Evolutionary conservation across 2,329 filamentous ascomycete species (phyloP), one percentile per base, ranked within the genome.

Genomic region (Clonostachys byssicola): DNA sequence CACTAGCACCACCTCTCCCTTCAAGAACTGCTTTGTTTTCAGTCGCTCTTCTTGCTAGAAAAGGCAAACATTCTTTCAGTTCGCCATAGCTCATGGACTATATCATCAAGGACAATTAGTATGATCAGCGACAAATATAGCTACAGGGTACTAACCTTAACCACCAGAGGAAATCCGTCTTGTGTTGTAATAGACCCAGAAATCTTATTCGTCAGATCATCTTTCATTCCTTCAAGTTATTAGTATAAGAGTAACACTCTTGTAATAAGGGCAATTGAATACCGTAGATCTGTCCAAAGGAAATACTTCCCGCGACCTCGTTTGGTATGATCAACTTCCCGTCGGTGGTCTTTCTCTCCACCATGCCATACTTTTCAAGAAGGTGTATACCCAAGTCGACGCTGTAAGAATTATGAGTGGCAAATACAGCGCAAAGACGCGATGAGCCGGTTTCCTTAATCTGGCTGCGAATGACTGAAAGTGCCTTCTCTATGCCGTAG

Each of bases 401-500:
- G 23, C 20, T 43, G 13, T 23, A 18, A 6, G 23, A 30, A n/a
- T 43, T 43, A 33, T 34, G 42, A n/a, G 42, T 43, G 8, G 42
- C 42, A 34, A 43, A 43, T 6, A 43, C 50, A 5, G 45, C 54
- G 2, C 51, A 40, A 20, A 56, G 42, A n/a, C 42, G 52, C 2
- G 54, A 47, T 3, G 40, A 30, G 1, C 52, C 51, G 1, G 44
- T 54, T 5, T 49, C 7, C n/a, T 14, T 13, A 12, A 51, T 38
- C 23, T 54, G 47, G 1, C 49, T 35, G 12, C 51, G 47, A 13
- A 52, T 43, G 2, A 34, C 49, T 2, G 42, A 33, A 6, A 68
- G 53, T 54, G 60, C 38, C 66, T 66, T 23, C 65, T 62, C 63
- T 63, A 51, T 33, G 5, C 16, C 20, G n/a, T 23, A 30, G 16